Base-by-base conservation (phyloP, 768 basidiomycete genomes). In the Tricholoma sp. region DNA sequence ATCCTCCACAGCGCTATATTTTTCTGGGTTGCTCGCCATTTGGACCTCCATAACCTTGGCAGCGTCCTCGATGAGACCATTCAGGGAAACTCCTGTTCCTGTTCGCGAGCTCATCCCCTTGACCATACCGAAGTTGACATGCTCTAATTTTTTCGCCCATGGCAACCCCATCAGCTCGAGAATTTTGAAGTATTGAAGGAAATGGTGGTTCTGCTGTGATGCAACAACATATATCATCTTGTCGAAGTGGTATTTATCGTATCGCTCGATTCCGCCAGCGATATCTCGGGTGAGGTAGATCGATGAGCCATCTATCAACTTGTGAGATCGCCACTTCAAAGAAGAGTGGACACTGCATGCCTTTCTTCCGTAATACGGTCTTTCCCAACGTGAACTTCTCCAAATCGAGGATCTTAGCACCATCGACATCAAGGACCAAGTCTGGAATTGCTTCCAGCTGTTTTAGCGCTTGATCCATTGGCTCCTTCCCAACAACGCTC, bases 241-340 rank as follows among this genome's bases (percentile, higher is more conserved):
- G 72, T 82, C 78, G 57, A 80, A 94, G 57, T 90, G 83, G 80
- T 94, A 94, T 67, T 91, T 86, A 63, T 94, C 88, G 75, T 87
- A 92, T 54, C 95, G 89, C 72, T 98, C 91, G 61, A 89, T 86
- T 1, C 95, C 94, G 18, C 88, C 96, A 48, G 87, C 95, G 57
- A 99, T 93, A 71, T 99, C 96, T 50, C 96, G 92, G 8, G 92
- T 94, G 52, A 96, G 82, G 70, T 97, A 97, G 61, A 95, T 94
- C 0, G 90, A 91, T 8, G 94, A 94, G 15, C 94, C 94, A 59
- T 97, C 94, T 95, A 63, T 37, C 39, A 44, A 36, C 17, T 20
- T 4, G 32, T 50, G 34, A 28, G 42, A 18, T 7, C 51, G 55
- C n/a, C 3, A 18, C 12, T 5, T 29, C 5, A 33, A 28, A 34